Base-by-base conservation (phyloP, 371 early-diverging fungal species). In the Apophysomyces sp. region DNA sequence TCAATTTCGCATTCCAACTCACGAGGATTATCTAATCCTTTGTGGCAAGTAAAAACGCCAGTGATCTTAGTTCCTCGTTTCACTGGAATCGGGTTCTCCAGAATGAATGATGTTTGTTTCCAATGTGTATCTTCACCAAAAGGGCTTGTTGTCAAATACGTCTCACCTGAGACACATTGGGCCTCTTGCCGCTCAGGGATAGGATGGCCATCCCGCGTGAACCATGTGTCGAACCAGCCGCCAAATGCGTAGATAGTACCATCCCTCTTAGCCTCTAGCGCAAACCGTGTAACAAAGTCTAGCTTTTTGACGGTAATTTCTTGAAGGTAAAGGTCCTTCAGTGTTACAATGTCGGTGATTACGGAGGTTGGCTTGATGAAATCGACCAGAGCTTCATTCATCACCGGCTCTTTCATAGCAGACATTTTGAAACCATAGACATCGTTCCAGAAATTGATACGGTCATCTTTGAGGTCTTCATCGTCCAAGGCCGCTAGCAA, bases 351-450 rank as follows among this genome's bases (percentile, higher is more conserved):
- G 67, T 86, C 74, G 12, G 91, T 84, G 41, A 85, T 83, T 27
- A 92, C 81, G 28, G 93, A 81, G 21, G 85, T 82, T 29, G 81
- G 67, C 7, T 88, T 82, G 36, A 95, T 85, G 32, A 85, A 86
- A 68, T 93, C 93, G 8, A 87, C 78, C 0, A 81, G 56, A 0
- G 83, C 85, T 63, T 82, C 84, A 7, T 72, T 69, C 24, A 87
- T 72, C 1, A 87, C 85, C 2, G 87, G 76, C 41, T 75, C 68
- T 66, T 91, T 89, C 83, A 94, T 92, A 53, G 87, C 84, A 18
- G 89, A 83, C 93, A 93, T 93, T 71, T 92, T 83, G 83, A 94
- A 93, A 1, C 83, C 94, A 64, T 95, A 95, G 11, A 95, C 94
- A 65, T 89, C 89, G 62, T 92, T 89, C 95, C 95, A 95, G 75